These are phyloP conservation scores for Dipodascopsis tothii DNA, from an alignment of 805 yeast genomes.

Conservation along the genomic window DNA sequence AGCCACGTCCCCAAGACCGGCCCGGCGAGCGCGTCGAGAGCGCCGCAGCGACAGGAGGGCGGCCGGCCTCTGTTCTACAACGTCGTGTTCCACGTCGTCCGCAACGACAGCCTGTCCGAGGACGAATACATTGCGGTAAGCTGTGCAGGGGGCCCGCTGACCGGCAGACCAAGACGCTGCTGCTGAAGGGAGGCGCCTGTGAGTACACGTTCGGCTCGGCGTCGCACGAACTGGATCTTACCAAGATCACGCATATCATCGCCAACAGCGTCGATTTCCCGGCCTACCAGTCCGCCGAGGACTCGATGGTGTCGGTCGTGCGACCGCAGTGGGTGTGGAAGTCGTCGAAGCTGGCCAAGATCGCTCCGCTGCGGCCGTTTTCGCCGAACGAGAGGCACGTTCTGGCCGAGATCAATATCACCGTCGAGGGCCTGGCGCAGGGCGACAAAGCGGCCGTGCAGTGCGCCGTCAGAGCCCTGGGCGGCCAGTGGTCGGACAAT, in stretches of 20 bases:
- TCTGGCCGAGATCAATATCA: conserved; percentile 53
- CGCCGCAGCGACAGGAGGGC: not conserved
- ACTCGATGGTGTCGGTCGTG: conserved; percentile 58
- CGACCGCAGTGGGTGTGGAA: conserved; percentile 53
- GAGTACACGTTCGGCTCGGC: conserved; percentile 1
- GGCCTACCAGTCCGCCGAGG: conserved; percentile 41
- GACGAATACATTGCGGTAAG: conserved; percentile 4
- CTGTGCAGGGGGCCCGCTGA: conserved; percentile 1
- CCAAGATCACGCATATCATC: conserved; percentile 35
- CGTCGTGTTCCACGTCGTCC: conserved; percentile 8
- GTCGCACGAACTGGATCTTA: conserved; percentile 3
- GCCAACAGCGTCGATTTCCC: conserved; percentile 47
- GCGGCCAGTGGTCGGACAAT: conserved; percentile 62
- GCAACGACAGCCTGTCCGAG: conserved; percentile 4
- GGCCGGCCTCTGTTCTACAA: conserved; percentile 4
- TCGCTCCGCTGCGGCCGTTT: conserved; percentile 49
- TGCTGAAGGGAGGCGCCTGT: conserved; percentile 14
- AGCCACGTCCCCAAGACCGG: too few species aligned
- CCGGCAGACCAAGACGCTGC: not conserved
- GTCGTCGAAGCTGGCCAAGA: conserved; percentile 37
- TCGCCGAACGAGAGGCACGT: conserved; percentile 66
- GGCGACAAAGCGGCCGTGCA: conserved; percentile 61
- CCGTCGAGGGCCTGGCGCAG: conserved; percentile 49
- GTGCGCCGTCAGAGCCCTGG: conserved; percentile 63
- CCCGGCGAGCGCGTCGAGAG: not conserved